These are phyloP conservation scores for Asterophora lycoperdoides DNA, from an alignment of 768 basidiomycete species.

Conservation along the genomic window DNA sequence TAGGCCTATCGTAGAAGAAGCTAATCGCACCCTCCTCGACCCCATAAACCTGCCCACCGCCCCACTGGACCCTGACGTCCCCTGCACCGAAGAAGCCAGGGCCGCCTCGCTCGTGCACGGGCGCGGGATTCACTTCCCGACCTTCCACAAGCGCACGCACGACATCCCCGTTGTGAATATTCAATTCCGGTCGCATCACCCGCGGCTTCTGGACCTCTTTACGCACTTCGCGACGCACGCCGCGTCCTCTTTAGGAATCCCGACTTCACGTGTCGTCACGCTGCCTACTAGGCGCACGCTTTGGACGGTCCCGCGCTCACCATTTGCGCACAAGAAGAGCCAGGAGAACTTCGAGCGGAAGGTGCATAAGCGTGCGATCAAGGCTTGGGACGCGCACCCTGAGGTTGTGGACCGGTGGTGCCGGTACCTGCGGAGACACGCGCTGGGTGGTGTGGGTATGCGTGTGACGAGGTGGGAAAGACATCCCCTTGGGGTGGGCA, in stretches of 20 bases:
- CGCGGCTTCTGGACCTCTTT: conserved; percentile 67
- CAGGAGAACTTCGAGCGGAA: conserved; percentile 93
- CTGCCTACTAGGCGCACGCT: conserved; percentile 75
- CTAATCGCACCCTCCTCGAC: conserved; percentile 9
- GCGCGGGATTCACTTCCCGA: conserved; percentile 50
- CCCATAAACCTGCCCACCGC: conserved; percentile 14
- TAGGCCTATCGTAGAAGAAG: conserved; percentile 6
- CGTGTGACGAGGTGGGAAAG: conserved; percentile 74
- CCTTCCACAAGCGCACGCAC: conserved; percentile 58
- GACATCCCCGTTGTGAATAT: conserved; percentile 74
- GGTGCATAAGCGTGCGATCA: conserved; percentile 81
- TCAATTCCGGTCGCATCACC: conserved; percentile 77
- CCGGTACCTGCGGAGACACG: conserved; percentile 69
- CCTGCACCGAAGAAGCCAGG: conserved; percentile 39
- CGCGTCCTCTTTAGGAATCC: conserved; percentile 81
- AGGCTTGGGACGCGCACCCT: conserved; percentile 84
- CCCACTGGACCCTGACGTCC: conserved; percentile 10
- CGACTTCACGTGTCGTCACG: conserved; percentile 55
- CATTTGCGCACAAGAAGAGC: conserved; percentile 89
- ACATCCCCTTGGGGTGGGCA: conserved; percentile 48
- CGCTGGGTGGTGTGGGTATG: conserved; percentile 84
- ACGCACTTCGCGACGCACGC: conserved; percentile 81
- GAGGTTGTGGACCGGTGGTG: conserved; percentile 80
- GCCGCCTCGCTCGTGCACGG: conserved; percentile 61
- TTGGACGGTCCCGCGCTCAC: conserved; percentile 82